These are phyloP conservation scores for Thielaviopsis ethacetica DNA, from an alignment of 2,329 filamentous ascomycete genomes.

Conservation along the genomic window DNA sequence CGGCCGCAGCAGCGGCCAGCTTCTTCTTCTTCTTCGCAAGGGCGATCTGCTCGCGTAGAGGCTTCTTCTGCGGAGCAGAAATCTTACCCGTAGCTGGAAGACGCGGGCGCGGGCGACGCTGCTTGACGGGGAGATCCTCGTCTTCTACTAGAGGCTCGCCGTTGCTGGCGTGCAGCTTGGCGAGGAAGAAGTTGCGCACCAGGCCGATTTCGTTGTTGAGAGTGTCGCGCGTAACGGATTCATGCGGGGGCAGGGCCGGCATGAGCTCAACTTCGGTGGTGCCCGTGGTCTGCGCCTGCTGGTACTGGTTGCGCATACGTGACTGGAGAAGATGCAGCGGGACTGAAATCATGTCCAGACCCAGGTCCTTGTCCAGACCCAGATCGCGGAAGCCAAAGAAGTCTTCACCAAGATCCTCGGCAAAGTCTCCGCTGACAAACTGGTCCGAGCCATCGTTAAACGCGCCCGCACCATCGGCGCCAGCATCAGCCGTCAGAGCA, in stretches of 20 bases:
- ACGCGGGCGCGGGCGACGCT: constrained; percentile 56
- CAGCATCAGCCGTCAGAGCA: constrained; percentile 57
- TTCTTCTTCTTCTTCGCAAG: constrained; percentile 83
- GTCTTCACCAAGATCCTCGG: constrained; percentile 93
- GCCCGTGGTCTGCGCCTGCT: constrained; percentile 53
- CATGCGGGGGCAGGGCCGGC: constrained; percentile 49
- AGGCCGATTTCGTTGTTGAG: constrained; percentile 70
- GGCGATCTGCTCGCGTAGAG: constrained; percentile 65
- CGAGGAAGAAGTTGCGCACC: constrained; percentile 79
- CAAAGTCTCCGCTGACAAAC: constrained; percentile 91
- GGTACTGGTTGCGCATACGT: constrained; percentile 70
- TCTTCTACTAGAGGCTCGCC: constrained; percentile 58
- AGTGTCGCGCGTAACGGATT: constrained; percentile 64
- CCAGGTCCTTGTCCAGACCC: constrained; percentile 81
- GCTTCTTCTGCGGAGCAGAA: constrained; percentile 65
- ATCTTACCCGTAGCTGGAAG: constrained; percentile 67
- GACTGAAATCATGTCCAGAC: constrained; percentile 72
- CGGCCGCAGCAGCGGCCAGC: constrained; percentile 19
- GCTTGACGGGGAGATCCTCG: constrained; percentile 85
- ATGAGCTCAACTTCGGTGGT: constrained; percentile 46
- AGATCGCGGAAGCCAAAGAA: constrained; percentile 98
- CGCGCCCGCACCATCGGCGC: constrained; percentile 69
- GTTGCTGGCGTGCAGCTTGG: constrained; percentile 70
- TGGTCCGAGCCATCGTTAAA: constrained; percentile 97
- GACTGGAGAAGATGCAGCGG: constrained; percentile 88